Conservation (phyloP, 116 monocot species). For the Phalaenopsis hybrid region DNA sequence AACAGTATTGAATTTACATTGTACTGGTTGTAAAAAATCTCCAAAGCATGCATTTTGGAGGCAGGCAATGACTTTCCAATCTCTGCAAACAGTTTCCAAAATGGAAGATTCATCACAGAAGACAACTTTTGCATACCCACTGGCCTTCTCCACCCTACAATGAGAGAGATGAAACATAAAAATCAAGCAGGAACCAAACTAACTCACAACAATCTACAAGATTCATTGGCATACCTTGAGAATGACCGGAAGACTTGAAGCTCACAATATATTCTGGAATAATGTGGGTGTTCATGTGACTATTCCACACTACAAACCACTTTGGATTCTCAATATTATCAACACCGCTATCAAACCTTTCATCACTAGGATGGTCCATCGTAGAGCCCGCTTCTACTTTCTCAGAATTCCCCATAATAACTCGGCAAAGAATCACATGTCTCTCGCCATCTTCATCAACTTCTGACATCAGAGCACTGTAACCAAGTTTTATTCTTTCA, state of each 20-base stretch:
- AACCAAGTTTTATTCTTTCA: not conserved
- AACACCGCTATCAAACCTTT: slow-evolving; percentile 52
- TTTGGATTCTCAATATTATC: slow-evolving; percentile 43
- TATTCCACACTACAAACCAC: slow-evolving; percentile 65
- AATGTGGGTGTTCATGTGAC: slow-evolving; percentile 62
- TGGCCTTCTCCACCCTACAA: not conserved
- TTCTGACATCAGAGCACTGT: slow-evolving; percentile 22
- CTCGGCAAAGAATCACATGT: slow-evolving; percentile 60
- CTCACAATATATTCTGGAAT: slow-evolving; percentile 64
- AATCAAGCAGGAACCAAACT: not conserved
- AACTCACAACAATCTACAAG: not conserved
- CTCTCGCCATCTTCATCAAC: slow-evolving; percentile 40
- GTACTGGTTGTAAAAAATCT: slow-evolving; percentile 29
- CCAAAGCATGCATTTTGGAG: slow-evolving; percentile 22
- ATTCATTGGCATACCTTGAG: not conserved
- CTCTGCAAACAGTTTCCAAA: slow-evolving; percentile 45
- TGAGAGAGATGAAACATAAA: not conserved
- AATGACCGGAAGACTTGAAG: slow-evolving; percentile 32
- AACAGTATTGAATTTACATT: slow-evolving; percentile 26
- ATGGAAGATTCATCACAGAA: slow-evolving; percentile 11
- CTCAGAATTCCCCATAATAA: slow-evolving; percentile 54
- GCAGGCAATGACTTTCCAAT: slow-evolving; percentile 31
- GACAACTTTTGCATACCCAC: not conserved
- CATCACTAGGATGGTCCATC: slow-evolving; percentile 44
- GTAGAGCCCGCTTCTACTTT: slow-evolving; percentile 31